Percentiles rank a stretch among this genome's conserved stretches.
Evolutionary conservation across 208 protist species (phyloP).

Genomic region (Acanthamoeba quina): DNA sequence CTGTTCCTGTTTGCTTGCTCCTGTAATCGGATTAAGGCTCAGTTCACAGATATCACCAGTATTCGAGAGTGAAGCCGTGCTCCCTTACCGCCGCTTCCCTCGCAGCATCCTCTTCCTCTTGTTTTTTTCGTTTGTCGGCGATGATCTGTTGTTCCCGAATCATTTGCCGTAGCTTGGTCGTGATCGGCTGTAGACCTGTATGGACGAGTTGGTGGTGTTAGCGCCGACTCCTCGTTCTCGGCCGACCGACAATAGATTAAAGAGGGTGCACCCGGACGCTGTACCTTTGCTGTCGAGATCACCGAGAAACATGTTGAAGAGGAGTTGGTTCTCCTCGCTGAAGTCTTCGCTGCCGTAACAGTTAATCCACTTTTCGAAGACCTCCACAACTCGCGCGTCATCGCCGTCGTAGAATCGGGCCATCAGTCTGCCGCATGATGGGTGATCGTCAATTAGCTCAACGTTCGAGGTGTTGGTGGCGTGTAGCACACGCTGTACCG

Average conservation of each 20-base stretch:
- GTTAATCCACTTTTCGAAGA: slow-evolving; percentile 76
- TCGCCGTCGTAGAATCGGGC: slow-evolving; percentile 71
- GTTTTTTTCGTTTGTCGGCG: slow-evolving; percentile 9
- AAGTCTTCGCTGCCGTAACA: slow-evolving; percentile 67
- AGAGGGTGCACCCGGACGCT: no score
- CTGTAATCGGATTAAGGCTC: not conserved
- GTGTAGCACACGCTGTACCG: not conserved
- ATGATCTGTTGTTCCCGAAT: not conserved
- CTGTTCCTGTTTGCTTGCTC: not conserved
- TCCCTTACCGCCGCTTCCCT: not conserved
- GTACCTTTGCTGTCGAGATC: slow-evolving; percentile 65
- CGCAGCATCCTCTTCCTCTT: not conserved
- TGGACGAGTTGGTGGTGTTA: not conserved
- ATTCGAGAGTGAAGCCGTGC: not conserved
- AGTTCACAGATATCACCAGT: not conserved
- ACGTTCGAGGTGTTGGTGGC: no score
- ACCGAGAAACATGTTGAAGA: slow-evolving; percentile 75
- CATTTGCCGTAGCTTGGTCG: slow-evolving; percentile 1
- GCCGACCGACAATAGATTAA: not conserved
- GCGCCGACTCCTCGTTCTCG: not conserved
- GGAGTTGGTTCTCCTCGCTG: slow-evolving; percentile 56
- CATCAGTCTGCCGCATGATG: not conserved
- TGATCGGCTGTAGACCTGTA: not conserved
- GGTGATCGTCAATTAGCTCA: not conserved
- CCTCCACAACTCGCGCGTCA: slow-evolving; percentile 27